Base-by-base conservation (phyloP, 768 basidiomycete species). In the Mrakia gelida region DNA sequence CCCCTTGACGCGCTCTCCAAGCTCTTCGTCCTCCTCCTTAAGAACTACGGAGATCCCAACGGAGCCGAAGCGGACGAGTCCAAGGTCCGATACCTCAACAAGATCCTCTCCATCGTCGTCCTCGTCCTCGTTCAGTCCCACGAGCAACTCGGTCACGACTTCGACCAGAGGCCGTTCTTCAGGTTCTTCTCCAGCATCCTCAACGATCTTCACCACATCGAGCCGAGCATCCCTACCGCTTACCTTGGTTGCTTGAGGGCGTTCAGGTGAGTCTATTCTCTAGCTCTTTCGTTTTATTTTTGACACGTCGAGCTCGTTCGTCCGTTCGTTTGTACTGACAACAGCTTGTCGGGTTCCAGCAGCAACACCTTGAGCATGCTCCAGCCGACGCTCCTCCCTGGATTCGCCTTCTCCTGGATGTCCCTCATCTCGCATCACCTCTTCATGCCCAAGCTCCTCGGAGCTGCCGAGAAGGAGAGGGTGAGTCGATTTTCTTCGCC, bases 391-490 rank as follows among this genome's bases (percentile, higher is more conserved):
- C 94, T 93, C 85, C 98, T 98, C 87, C 97, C 97, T 26, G 93
- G 95, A 13, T 99, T 99, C 84, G 92, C 95, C 1, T 99, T 98
- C 85, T 96, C 95, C 23, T 99, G 96, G 96, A 91, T 98, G 88
- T 92, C 92, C 80, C 88, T 98, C 65, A 91, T 99, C 82, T 98
- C 97, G 32, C 97, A 98, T 85, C 88, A 96, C 75, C 86, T 94
- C 77, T 97, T 98, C 88, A 95, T 99, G 94, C 95, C 97, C 21
- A 96, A 97, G 84, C 85, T 99, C 67, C 87, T 98, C 54, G 67
- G 34, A 41, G 85, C 92, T 56, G 90, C 92, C 30, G 91, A 93
- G 83, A 93, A 94, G 83, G 90, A 94, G 72, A 95, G 96, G 88
- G 91, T 92, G 80, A 76, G 86, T 79, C 32, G 45, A 6, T 45